phyloP scores from a whole-genome alignment of 345 rosid species.

The Aquilaria sinensis region DNA sequence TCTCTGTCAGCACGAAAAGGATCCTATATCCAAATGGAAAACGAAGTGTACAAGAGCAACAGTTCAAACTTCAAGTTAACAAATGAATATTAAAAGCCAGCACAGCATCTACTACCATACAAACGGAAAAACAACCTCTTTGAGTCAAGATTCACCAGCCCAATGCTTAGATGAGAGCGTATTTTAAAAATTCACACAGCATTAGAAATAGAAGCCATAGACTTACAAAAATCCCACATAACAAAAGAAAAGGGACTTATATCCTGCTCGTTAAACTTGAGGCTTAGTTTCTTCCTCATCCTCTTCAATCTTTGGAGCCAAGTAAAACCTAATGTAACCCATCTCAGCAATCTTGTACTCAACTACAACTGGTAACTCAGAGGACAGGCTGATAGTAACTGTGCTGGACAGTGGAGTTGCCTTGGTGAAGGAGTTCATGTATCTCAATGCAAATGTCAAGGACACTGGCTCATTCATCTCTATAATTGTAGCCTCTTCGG shows the following conservation, averaged over 20 bases:
- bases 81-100: no score
- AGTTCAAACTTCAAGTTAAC: no score
- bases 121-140: no score
- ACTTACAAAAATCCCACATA: conserved; percentile 3
- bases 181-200: background rate
- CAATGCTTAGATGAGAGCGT: no score
- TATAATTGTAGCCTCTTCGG: conserved; percentile 77
- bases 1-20: no score
- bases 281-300: conserved; percentile 85
- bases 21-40: no score
- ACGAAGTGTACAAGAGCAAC: no score
- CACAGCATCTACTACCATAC: no score
- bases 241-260: conserved; percentile 6
- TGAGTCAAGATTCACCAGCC: no score
- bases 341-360: conserved; percentile 99
- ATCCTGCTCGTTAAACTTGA: conserved; percentile 6
- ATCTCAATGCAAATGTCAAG: conserved; percentile 86
- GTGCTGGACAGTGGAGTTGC: conserved; percentile 82
- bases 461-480: conserved; percentile 98
- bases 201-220: no score
- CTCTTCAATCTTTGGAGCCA: conserved; percentile 99
- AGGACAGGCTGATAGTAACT: conserved; percentile 86
- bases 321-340: conserved; percentile 89
- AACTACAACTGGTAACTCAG: conserved; percentile 93
- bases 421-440: conserved; percentile 96